Conservation (phyloP, 768 basidiomycete species). For the Podaxis carcinomalis region DNA sequence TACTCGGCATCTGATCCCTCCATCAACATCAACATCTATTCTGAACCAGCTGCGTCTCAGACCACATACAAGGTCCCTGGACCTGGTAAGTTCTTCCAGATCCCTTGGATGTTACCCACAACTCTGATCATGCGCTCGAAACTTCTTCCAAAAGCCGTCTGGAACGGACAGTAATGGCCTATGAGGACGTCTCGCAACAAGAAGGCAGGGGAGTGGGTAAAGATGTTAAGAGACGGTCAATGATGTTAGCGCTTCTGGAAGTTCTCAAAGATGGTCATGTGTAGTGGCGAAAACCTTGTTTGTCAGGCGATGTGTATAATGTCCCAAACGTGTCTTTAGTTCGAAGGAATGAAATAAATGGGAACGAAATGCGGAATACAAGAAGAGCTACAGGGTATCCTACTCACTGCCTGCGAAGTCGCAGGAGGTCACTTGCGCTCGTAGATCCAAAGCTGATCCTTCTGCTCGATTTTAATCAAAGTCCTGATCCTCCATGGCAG, state of each 20-base stretch:
- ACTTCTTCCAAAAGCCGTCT: constrained; percentile 17
- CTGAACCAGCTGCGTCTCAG: constrained; percentile 22
- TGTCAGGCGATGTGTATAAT: background rate
- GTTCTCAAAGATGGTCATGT: background rate
- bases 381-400: background rate
- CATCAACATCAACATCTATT: constrained; percentile 34
- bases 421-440: constrained; percentile 10
- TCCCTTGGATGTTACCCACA: background rate
- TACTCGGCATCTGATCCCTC: constrained; percentile 29
- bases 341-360: background rate
- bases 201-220: background rate
- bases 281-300: background rate
- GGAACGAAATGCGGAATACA: background rate
- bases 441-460: constrained; percentile 17
- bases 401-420: background rate
- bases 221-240: background rate
- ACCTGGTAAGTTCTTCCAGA: constrained; percentile 19
- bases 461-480: constrained; percentile 8
- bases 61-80: constrained; percentile 30
- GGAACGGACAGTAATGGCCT: constrained; percentile 17
- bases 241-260: background rate
- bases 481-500: background rate
- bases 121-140: background rate
- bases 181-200: background rate
- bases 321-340: background rate